Evolutionary conservation across 345 rosid species (phyloP).

Genomic region (Moricandia arvensis): DNA sequence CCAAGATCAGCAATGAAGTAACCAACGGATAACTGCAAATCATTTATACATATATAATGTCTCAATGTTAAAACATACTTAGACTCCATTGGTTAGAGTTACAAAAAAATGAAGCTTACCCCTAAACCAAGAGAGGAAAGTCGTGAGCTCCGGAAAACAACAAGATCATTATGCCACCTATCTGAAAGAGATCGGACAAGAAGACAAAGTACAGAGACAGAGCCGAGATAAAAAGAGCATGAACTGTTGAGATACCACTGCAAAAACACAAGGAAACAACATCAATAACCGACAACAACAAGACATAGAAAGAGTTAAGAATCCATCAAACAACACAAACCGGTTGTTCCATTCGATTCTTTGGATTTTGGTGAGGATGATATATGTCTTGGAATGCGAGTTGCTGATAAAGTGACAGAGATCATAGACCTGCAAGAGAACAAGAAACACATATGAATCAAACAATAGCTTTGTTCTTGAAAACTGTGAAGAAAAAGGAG

Average conservation of each 20-base stretch:
- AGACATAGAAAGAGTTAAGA: neutral
- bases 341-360: constrained; percentile 89
- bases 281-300: neutral
- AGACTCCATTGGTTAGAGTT: too few species aligned
- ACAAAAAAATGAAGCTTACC: constrained; percentile 37
- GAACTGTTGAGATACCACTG: constrained; percentile 84
- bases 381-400: constrained; percentile 64
- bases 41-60: neutral
- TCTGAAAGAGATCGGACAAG: constrained; percentile 82
- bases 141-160: constrained; percentile 64
- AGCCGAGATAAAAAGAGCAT: constrained; percentile 72
- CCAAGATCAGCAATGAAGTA: constrained; percentile 82
- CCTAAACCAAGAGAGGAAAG: constrained; percentile 74
- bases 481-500: neutral
- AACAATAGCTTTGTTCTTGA: neutral
- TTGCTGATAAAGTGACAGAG: constrained; percentile 65
- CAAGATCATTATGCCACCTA: constrained; percentile 43
- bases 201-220: constrained; percentile 73
- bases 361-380: constrained; percentile 61
- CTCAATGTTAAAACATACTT: neutral
- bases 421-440: constrained; percentile 75
- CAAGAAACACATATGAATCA: neutral
- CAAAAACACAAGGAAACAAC: neutral
- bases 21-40: constrained; percentile 76
- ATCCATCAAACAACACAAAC: too few species aligned